Conservation (phyloP, 176 grass and related monocot species). For the Musa itinerans region DNA sequence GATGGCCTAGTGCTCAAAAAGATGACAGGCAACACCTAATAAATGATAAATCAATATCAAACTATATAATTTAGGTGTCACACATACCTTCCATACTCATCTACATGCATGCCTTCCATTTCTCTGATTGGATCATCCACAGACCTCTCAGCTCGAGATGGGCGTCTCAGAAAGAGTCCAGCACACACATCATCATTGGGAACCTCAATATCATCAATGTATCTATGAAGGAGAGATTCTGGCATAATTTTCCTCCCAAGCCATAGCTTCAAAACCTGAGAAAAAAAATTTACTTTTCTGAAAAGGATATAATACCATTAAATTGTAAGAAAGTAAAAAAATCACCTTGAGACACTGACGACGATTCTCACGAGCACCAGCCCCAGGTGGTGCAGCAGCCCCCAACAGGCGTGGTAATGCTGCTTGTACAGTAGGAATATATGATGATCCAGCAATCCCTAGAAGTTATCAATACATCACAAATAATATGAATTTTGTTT, state of each 20-base stretch:
- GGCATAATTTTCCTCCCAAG: conserved; percentile 97
- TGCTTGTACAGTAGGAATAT: conserved; percentile 74
- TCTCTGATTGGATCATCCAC: conserved; percentile 98
- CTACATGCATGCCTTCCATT: conserved; percentile 94
- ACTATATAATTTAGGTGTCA: background rate
- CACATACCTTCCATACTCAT: conserved; percentile 96
- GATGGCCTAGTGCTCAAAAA: background rate
- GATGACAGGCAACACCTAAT: background rate
- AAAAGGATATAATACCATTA: background rate
- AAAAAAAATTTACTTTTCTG: conserved; percentile 1
- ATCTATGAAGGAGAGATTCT: conserved; percentile 48
- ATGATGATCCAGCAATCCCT: conserved; percentile 73
- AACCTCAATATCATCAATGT: conserved; percentile 70
- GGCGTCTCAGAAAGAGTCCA: conserved; percentile 43
- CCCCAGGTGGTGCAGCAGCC: conserved; percentile 78
- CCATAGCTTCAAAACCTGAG: conserved; percentile 91
- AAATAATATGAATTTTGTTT: background rate
- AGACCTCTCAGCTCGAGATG: conserved; percentile 74
- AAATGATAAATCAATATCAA: conserved; percentile 3
- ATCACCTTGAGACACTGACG: conserved; percentile 93
- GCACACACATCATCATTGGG: conserved; percentile 52
- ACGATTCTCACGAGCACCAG: conserved; percentile 81
- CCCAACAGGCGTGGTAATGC: conserved; percentile 74
- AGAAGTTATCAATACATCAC: background rate
- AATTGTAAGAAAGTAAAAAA: conserved; percentile 1